These are phyloP conservation scores for Zymoseptoria tritici DNA, from an alignment of 2,329 filamentous ascomycete genomes.

Conservation along the genomic window DNA sequence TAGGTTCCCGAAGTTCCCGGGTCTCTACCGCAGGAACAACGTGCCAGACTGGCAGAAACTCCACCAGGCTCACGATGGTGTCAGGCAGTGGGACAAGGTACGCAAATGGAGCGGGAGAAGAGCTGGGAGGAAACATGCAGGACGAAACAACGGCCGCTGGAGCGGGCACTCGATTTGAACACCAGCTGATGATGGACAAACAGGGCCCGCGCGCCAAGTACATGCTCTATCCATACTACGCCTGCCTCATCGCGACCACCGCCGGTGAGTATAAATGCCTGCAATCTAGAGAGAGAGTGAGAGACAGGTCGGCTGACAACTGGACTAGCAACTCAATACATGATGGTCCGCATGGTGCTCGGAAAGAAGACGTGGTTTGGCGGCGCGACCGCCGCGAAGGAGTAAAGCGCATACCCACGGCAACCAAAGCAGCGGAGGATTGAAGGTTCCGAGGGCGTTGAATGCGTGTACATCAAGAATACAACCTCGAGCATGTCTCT, in stretches of 20 bases:
- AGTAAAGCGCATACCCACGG: neutral
- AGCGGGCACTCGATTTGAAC: neutral
- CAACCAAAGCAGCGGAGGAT: neutral
- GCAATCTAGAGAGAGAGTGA: neutral
- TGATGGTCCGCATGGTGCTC: conserved; percentile 63
- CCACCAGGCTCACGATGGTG: conserved; percentile 66
- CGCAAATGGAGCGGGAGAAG: conserved; percentile 30
- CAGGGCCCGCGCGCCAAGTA: conserved; percentile 59
- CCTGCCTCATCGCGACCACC: conserved; percentile 34
- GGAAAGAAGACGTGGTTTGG: conserved; percentile 71
- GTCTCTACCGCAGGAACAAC: conserved; percentile 65
- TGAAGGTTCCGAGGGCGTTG: neutral
- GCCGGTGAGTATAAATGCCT: conserved; percentile 46
- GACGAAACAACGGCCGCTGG: neutral
- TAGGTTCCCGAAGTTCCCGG: conserved; percentile 24
- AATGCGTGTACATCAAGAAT: conserved; percentile 6
- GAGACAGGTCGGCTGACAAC: neutral
- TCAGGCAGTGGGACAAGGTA: conserved; percentile 73
- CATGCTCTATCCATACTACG: conserved; percentile 62
- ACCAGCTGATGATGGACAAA: neutral
- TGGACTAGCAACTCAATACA: conserved; percentile 51
- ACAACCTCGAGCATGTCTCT: conserved; percentile 3
- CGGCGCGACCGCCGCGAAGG: neutral
- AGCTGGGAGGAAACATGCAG: neutral
- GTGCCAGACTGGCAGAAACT: conserved; percentile 67